phyloP scores from a whole-genome alignment of 2,329 filamentous ascomycete genomes.

The Coniosporium tulheliwenetii region DNA sequence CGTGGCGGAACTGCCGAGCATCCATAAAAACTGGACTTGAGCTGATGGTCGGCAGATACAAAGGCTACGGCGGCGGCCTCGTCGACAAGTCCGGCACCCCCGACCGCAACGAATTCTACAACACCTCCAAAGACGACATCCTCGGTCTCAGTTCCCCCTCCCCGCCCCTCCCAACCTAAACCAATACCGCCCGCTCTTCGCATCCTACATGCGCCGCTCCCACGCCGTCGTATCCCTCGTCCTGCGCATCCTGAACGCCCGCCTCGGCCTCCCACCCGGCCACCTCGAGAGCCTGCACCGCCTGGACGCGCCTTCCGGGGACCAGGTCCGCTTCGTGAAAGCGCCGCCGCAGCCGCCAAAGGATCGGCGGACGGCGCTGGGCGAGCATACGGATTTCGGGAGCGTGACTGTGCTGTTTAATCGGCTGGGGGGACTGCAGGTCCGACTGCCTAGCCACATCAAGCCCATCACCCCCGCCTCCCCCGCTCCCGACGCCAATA shows the following conservation, averaged over 20 bases:
- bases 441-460: constrained; percentile 25
- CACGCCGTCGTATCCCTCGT: constrained; percentile 31
- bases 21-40: no score
- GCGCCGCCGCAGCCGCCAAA: constrained; percentile 29
- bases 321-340: constrained; percentile 39
- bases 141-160: constrained; percentile 21
- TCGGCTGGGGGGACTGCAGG: constrained; percentile 38
- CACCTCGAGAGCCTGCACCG: constrained; percentile 32
- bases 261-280: constrained; percentile 24
- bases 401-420: constrained; percentile 41
- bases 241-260: constrained; percentile 26
- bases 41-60: constrained; percentile 11
- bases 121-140: constrained; percentile 39
- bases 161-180: constrained; percentile 27
- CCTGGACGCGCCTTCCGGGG: constrained; percentile 25
- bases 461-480: background rate
- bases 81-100: constrained; percentile 32
- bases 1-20: no score
- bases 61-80: constrained; percentile 29
- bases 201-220: constrained; percentile 27
- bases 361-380: constrained; percentile 27
- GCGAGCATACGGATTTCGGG: constrained; percentile 42
- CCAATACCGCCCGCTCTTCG: constrained; percentile 19
- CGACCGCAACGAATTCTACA: constrained; percentile 40
- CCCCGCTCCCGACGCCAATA: background rate